Base-by-base conservation (phyloP, 306 rosid species). In the Geum urbanum region DNA sequence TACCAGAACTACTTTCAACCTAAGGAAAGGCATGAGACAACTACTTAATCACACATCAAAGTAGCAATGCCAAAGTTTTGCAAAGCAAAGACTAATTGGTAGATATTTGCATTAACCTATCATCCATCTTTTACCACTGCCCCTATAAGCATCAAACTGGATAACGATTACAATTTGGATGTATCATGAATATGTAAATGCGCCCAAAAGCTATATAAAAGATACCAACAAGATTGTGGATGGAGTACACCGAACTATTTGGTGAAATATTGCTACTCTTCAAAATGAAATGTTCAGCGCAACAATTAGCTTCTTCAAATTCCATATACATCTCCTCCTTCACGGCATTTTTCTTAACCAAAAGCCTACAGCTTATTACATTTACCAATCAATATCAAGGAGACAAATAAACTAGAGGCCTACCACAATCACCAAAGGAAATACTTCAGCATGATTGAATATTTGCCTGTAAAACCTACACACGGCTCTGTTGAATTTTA, bases 1-100 rank as follows among this genome's bases (percentile, higher is more conserved):
- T 72, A 69, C 91, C 97, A 20, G 95, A 81, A 72, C 89, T 77
- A 86, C 74, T 89, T 60, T 91, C 97, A 62, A 84, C 89, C 97
- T 94, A 75, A 57, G 27, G 39, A 72, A 32, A 69, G 52, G 16
- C 44, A 67, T 47, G 62, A 37, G 20, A 35, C 7, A 40, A 14
- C 62, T 39, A 68, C 24, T 69, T 41, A 54, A 54, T 41, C 51
- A 43, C 4, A 19, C 11, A 50, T 50, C 59, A 48, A 51, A 67
- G 53, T 20, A 64, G 32, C 37, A 64, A 20, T 13, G 19, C 39
- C 51, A 63, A 43, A 46, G 11, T 45, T 20, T 40, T 20, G 19
- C 12, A 64, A 63, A 44, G 0, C 9, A 12, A 9, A 66, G 35
- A 22, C 43, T 66, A 46, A 66, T 22, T 16, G 14, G 5, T 66